Evolutionary conservation across 148 eudicot species (phyloP), one percentile per base, ranked within the genome.

Genomic region (Camellia japonica): DNA sequence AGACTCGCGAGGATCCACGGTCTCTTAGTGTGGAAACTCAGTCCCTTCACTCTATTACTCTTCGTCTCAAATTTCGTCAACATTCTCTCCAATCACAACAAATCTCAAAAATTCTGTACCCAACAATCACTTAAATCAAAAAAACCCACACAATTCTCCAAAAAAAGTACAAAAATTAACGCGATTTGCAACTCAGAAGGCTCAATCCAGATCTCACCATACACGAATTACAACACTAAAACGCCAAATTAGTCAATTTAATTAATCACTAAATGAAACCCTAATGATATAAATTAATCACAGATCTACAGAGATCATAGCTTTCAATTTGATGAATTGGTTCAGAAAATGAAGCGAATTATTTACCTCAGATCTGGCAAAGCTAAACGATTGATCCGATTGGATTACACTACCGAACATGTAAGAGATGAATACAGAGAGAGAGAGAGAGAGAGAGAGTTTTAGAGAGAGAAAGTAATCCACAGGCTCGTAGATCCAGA

Each of bases 1-100:
- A 95, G 92, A 88, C 95, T 90, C 18, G 98, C 98, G 38, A 95
- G 87, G 86, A 94, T 94, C 98, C 98, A 94, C 81, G 98, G 98
- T 64, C 98, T 85, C 90, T 91, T 91, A 79, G 84, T 83, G 79
- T 94, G 98, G 68, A 94, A 93, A 77, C 97, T 93, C 84, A 95
- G 80, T 23, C 98, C 98, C 86, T 95, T 95, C 60, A 95, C 98
- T 88, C 98, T 82, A 78, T 93, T 93, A 84, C 98, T 93, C 93
- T 95, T 95, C 18, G 94, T 91, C 90, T 95, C 98, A 54, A 95
- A 95, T 77, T 93, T 95, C 66, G 97, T 95, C 89, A 95, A 80
- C 98, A 95, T 95, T 59, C 65, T 91, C 76, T 41, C 64, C 68
- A 79, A 47, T 81, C 70, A 74, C n/a, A 14, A 30, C 62, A 82